Evolutionary conservation across 805 yeast species (phyloP).

Genomic region (Yarrowia yakushimensis): DNA sequence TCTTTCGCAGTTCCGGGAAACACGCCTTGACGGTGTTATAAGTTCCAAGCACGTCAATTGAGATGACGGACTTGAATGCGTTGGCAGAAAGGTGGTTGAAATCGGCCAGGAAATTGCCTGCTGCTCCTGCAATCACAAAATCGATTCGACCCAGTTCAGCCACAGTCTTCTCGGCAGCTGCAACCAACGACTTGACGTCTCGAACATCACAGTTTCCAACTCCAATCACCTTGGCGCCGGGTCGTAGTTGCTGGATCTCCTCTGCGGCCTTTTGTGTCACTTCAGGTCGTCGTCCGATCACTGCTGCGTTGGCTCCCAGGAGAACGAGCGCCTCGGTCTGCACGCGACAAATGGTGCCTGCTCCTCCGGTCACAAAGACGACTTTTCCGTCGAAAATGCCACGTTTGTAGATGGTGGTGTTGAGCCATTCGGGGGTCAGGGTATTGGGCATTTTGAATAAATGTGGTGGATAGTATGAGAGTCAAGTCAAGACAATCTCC

Average conservation of each 20-base stretch:
- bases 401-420: conserved; percentile 43
- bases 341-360: conserved; percentile 88
- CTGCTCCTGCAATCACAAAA: conserved; percentile 91
- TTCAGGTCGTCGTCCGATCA: conserved; percentile 69
- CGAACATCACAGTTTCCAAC: conserved; percentile 77
- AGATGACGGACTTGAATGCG: conserved; percentile 84
- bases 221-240: conserved; percentile 70
- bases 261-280: conserved; percentile 66
- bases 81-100: conserved; percentile 73
- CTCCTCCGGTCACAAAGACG: conserved; percentile 91
- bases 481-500: not conserved
- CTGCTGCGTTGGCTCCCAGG: conserved; percentile 83
- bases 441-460: conserved; percentile 16
- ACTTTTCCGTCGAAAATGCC: conserved; percentile 78
- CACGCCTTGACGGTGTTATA: conserved; percentile 86
- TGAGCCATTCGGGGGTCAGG: conserved; percentile 30
- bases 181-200: conserved; percentile 51
- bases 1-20: conserved; percentile 57
- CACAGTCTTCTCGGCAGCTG: conserved; percentile 67
- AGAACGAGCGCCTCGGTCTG: conserved; percentile 81
- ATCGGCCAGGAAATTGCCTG: conserved; percentile 86
- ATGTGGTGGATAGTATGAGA: not conserved
- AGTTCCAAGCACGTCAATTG: conserved; percentile 83
- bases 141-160: conserved; percentile 72
- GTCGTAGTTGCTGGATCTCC: conserved; percentile 55